Conservation (phyloP, 306 rosid genomes). For the Pyrus bretschneideri region DNA sequence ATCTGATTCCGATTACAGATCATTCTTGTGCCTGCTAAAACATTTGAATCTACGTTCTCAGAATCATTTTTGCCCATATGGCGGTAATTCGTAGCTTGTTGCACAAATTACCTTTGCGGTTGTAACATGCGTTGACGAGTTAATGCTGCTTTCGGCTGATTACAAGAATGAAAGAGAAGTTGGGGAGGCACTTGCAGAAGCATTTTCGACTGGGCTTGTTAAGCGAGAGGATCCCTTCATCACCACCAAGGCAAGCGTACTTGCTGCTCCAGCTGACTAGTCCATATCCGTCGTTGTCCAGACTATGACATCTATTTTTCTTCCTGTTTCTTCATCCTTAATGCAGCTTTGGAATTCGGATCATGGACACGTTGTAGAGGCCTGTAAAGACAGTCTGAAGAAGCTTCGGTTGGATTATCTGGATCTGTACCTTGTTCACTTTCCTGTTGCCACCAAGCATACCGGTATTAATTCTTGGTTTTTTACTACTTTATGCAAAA, state of each 20-base stretch:
- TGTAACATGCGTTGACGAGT: slow-evolving; percentile 7
- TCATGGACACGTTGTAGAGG: slow-evolving; percentile 84
- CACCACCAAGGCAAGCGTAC: slow-evolving; percentile 55
- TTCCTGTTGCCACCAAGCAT: slow-evolving; percentile 71
- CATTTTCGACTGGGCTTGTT: slow-evolving; percentile 48
- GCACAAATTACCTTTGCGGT: not conserved
- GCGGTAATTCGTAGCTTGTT: not conserved
- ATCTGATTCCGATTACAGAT: too few relatives aligned
- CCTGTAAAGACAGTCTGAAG: slow-evolving; percentile 82
- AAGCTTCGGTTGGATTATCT: slow-evolving; percentile 75
- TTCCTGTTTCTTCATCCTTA: not conserved
- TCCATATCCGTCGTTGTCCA: not conserved
- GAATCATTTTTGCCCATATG: not conserved
- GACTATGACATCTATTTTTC: not conserved
- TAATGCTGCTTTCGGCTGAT: slow-evolving; percentile 48
- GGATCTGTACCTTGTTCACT: slow-evolving; percentile 82
- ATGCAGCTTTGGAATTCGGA: slow-evolving; percentile 97
- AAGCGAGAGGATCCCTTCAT: slow-evolving; percentile 79
- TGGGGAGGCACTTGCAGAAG: slow-evolving; percentile 73
- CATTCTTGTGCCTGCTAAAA: not conserved
- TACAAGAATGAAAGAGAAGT: slow-evolving; percentile 71
- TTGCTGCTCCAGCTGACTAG: not conserved
- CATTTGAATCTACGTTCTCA: not conserved
- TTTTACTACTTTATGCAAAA: too few relatives aligned
- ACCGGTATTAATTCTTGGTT: slow-evolving; percentile 35